Base-by-base conservation (phyloP, 192 early-diverging fungal genomes). In the Rhizoclosmatium globosum region DNA sequence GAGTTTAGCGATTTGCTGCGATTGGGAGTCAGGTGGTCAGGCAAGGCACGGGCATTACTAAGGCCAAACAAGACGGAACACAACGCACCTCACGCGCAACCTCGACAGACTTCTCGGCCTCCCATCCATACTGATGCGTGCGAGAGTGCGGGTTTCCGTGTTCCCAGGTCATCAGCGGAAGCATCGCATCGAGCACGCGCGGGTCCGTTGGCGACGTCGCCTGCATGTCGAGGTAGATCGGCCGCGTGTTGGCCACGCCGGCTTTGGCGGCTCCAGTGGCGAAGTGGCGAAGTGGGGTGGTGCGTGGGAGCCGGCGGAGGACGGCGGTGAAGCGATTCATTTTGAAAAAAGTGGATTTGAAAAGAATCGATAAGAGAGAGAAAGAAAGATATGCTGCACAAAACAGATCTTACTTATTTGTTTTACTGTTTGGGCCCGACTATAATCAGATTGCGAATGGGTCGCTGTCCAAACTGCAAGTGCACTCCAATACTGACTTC, bases 41-140 rank as follows among this genome's bases (percentile, higher is more conserved):
- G 31, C 17, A 17, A 53, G 9, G 50, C 50, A 64, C 7, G 9
- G 21, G 61, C 21, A n/a, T 64, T 64, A 64, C 6, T 64, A 64
- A 64, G 6, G 61, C 15, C 7, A 21, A 21, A 23, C 61, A n/a
- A 23, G 15, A 21, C 39, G 21, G 56, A 31, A 23, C 19, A 19
- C 46, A 2, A 57, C 78, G 17, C 91, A 93, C 93, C 82, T 93
- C 89, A 58, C 97, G 92, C 19, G 96, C 96, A 44, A 84, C 81
- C 73, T 99, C 97, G 2, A 97, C 94, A 39, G 90, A 95, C 59
- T 91, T 89, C 83, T 99, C 97, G 6, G 94, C 89, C 71, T 99
- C 97, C 97, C 97, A 99, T 50, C 97, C 97, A 82, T 95, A 99
- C 76, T 95, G 91, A 83, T 99, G 97, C 4, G 97, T 99, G 81